phyloP scores from a whole-genome alignment of 73 alveolate genomes.

The Diophrys appendiculata region DNA sequence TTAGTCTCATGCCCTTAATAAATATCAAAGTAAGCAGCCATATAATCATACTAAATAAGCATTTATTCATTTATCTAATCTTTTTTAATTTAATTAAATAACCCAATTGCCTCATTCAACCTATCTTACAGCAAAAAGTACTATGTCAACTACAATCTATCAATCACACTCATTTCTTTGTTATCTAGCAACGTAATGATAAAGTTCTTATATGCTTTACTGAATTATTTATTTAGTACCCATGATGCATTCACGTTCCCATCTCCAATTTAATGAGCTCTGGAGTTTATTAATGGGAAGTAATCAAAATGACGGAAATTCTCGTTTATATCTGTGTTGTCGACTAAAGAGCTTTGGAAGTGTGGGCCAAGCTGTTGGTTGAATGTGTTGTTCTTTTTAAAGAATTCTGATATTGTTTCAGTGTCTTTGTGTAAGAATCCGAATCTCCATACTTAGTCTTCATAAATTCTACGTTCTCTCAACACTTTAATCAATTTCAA shows the following conservation, averaged over 20 bases:
- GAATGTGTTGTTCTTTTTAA: background rate
- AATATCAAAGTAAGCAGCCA: slow-evolving; percentile 18
- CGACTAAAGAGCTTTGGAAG: slow-evolving; percentile 23
- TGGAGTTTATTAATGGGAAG: slow-evolving; percentile 86
- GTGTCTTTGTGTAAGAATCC: slow-evolving; percentile 80
- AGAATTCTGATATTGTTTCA: background rate
- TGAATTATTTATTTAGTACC: slow-evolving; percentile 39
- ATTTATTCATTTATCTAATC: no score
- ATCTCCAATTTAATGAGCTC: slow-evolving; percentile 86
- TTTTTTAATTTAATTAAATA: no score
- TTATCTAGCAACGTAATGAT: slow-evolving; percentile 5
- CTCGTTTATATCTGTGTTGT: slow-evolving; percentile 12
- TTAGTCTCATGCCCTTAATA: slow-evolving; percentile 56
- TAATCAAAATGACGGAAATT: slow-evolving; percentile 74
- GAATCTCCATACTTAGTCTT: slow-evolving; percentile 72
- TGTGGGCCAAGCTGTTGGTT: background rate
- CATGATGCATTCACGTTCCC: slow-evolving; percentile 15
- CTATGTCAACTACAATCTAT: slow-evolving; percentile 14
- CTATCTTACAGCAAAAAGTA: slow-evolving; percentile 52
- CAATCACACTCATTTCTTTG: background rate
- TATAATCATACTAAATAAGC: slow-evolving; percentile 18
- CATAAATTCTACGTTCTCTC: slow-evolving; percentile 71
- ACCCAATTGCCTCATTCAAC: slow-evolving; percentile 65
- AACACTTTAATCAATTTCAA: slow-evolving; percentile 61
- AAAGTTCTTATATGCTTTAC: slow-evolving; percentile 29